Conservation (phyloP, 805 yeast genomes). For the Komagataella mondaviorum region DNA sequence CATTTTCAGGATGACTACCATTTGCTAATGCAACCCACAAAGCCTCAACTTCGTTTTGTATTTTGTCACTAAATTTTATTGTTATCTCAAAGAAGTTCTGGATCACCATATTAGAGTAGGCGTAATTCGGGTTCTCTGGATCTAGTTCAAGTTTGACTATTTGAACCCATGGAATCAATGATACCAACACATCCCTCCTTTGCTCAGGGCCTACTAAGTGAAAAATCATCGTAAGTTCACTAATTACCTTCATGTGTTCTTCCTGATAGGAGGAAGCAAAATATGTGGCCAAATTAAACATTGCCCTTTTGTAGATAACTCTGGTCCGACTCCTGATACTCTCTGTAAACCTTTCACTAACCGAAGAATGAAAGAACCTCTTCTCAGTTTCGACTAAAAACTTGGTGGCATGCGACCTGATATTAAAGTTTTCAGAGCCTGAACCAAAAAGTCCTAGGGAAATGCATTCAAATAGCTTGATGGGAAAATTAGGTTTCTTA, state of each 20-base stretch:
- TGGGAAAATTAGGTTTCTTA: constrained; percentile 30
- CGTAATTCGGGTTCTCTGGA: constrained; percentile 21
- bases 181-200: constrained; percentile 67
- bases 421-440: constrained; percentile 57
- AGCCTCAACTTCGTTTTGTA: constrained; percentile 84
- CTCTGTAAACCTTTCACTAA: constrained; percentile 48
- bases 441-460: constrained; percentile 68
- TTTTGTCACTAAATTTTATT: constrained; percentile 53
- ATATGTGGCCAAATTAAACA: constrained; percentile 64
- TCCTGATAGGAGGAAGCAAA: constrained; percentile 53
- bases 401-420: constrained; percentile 60
- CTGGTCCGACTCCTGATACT: constrained; percentile 63
- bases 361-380: constrained; percentile 37
- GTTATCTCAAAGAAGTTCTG: constrained; percentile 78
- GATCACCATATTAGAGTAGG: constrained; percentile 49
- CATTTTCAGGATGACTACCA: constrained; percentile 54
- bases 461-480: constrained; percentile 51
- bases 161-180: constrained; percentile 88
- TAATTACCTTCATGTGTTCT: constrained; percentile 46
- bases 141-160: constrained; percentile 45
- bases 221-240: constrained; percentile 60
- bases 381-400: constrained; percentile 57
- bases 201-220: constrained; percentile 44
- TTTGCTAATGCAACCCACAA: constrained; percentile 91
- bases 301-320: constrained; percentile 77